phyloP scores from a whole-genome alignment of 106 monocot species.

The Vanilla planifolia region DNA sequence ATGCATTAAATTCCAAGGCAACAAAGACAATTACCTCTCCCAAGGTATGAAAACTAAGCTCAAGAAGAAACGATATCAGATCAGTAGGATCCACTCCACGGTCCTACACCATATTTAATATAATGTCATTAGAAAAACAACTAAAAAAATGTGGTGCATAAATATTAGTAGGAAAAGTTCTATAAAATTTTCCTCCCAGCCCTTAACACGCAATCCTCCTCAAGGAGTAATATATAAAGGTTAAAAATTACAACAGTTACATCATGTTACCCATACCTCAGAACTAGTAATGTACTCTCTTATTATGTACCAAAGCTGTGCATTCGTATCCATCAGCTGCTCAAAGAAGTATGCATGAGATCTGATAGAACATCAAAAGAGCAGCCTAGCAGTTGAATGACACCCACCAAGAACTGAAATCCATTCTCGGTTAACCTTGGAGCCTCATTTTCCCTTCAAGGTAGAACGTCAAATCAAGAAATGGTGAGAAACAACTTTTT shows the following conservation, averaged over 20 bases:
- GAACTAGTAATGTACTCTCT: slow-evolving; percentile 93
- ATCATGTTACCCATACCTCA: slow-evolving; percentile 47
- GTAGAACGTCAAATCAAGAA: background rate
- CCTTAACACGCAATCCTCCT: background rate
- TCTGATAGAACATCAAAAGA: slow-evolving; percentile 4
- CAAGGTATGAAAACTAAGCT: slow-evolving; percentile 88
- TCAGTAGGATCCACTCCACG: slow-evolving; percentile 90
- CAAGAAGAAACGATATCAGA: slow-evolving; percentile 93
- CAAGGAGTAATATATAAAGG: background rate
- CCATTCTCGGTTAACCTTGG: slow-evolving; percentile 89
- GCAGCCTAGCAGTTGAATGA: background rate
- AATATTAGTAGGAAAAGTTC: background rate
- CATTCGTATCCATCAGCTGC: slow-evolving; percentile 99
- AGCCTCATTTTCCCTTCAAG: slow-evolving; percentile 88
- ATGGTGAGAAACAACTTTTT: background rate
- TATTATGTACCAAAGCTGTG: slow-evolving; percentile 95
- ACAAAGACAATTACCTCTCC: slow-evolving; percentile 53
- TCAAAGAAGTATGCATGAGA: slow-evolving; percentile 16
- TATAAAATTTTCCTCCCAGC: background rate
- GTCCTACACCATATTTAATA: slow-evolving; percentile 52
- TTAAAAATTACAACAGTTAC: background rate
- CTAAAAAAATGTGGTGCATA: background rate
- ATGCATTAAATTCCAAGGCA: background rate
- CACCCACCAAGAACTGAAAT: slow-evolving; percentile 88
- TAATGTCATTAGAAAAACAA: background rate